Base-by-base conservation (phyloP, 352 stramenopile species). In the Phytophthora cajani region DNA sequence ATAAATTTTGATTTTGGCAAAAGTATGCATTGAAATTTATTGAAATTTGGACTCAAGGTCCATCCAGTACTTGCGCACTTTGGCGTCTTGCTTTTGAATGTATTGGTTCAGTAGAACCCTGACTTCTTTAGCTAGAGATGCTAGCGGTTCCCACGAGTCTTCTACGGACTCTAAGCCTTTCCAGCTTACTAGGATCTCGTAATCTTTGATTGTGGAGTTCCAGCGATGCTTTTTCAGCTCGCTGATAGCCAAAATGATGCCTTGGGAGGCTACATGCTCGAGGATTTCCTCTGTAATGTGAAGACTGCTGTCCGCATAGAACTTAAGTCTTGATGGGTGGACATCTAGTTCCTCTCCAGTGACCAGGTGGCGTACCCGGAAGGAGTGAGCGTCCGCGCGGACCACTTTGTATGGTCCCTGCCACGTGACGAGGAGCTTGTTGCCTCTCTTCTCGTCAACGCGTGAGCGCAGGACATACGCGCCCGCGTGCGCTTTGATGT, bases 391-490 rank as follows among this genome's bases (percentile, higher is more conserved):
- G 21, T 67, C 61, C 11, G 61, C 51, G 1, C 38, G 61, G 12
- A 54, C 23, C 5, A 67, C 61, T n/a, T 17, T 14, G 40, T 69
- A 63, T 11, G 60, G 38, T 12, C 60, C 60, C 5, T 54, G 11
- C 59, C 61, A 60, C 5, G 51, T 61, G 6, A 67, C 61, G 19
- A 54, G 38, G 7, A 67, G 23, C 60, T 67, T 67, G 51, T 54
- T 54, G 4, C 14, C 6, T 9, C 5, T 55, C 25, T 67, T 67
- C 21, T 60, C 50, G 47, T 67, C 50, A 3, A 67, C 50, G 5
- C 61, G 33, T 9, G 61, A 67, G 21, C 50, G 51, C 11, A 67
- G 16, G 10, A 61, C 51, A 21, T 56, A 67, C n/a, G n/a, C n/a
- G n/a, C n/a, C n/a, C n/a, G n/a, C n/a, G n/a, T n/a, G n/a, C n/a